These are phyloP conservation scores for Pyrenochaeta sp. DNA, from an alignment of 2,329 filamentous ascomycete species.

Conservation along the genomic window DNA sequence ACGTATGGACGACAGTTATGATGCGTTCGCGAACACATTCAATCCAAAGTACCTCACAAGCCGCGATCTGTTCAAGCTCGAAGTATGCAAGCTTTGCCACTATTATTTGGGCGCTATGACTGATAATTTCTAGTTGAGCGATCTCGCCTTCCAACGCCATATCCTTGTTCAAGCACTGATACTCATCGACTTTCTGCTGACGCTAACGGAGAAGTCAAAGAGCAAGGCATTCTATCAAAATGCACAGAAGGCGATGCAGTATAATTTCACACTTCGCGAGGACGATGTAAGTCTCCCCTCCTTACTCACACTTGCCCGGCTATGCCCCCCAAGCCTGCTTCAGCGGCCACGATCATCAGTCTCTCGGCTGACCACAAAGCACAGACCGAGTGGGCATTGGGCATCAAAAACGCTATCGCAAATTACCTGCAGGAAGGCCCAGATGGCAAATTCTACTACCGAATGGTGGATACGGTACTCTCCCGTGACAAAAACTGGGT, in stretches of 20 bases:
- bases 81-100: constrained; percentile 64
- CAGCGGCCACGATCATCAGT: constrained; percentile 33
- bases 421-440: constrained; percentile 81
- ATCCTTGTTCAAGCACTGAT: constrained; percentile 96
- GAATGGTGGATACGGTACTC: constrained; percentile 96
- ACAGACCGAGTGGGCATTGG: constrained; percentile 82
- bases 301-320: constrained; percentile 21
- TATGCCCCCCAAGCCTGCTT: constrained; percentile 20
- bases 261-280: constrained; percentile 77
- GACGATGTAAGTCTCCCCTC: constrained; percentile 73
- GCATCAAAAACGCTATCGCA: constrained; percentile 80
- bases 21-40: constrained; percentile 76
- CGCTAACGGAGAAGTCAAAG: constrained; percentile 82
- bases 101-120: constrained; percentile 31
- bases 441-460: constrained; percentile 92
- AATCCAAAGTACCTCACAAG: constrained; percentile 99
- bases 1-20: constrained; percentile 70
- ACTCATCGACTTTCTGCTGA: constrained; percentile 93
- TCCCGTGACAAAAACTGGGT: constrained; percentile 99
- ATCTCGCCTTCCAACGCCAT: constrained; percentile 92
- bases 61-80: constrained; percentile 91
- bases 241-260: constrained; percentile 88
- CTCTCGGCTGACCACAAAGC: constrained; percentile 45
- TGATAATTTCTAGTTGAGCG: constrained; percentile 72
- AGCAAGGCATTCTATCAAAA: constrained; percentile 75